phyloP scores from a whole-genome alignment of 306 rosid species.

The Prunus fruticosa region DNA sequence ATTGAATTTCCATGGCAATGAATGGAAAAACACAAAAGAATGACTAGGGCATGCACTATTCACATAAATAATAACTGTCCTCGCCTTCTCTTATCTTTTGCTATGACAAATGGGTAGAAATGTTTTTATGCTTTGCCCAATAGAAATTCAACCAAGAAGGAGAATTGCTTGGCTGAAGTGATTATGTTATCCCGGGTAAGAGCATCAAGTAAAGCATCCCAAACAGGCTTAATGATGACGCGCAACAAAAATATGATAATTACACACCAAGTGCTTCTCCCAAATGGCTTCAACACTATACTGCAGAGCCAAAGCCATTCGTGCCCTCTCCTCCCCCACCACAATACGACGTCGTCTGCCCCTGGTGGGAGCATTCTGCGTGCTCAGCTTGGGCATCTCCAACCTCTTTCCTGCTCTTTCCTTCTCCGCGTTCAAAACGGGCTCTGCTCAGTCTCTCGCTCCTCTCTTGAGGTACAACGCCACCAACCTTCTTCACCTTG shows the following conservation, averaged over 20 bases:
- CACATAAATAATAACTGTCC: too few species aligned
- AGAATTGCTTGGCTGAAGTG: background rate
- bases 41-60: too few species aligned
- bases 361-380: conserved; percentile 70
- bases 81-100: too few species aligned
- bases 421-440: conserved; percentile 48
- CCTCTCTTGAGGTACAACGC: conserved; percentile 43
- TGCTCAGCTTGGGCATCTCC: conserved; percentile 68
- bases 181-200: background rate
- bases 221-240: conserved; percentile 6
- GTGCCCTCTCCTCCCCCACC: conserved; percentile 26
- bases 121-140: too few species aligned
- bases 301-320: conserved; percentile 22
- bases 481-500: background rate
- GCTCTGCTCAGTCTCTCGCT: conserved; percentile 48
- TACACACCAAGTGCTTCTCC: background rate
- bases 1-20: too few species aligned
- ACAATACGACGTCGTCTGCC: conserved; percentile 74
- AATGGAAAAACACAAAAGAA: too few species aligned
- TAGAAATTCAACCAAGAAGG: background rate
- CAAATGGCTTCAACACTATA: conserved; percentile 53
- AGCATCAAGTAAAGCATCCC: conserved; percentile 27
- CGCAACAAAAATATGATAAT: conserved; percentile 4
- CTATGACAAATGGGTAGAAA: rapidly evolving
- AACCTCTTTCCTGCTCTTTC: conserved; percentile 35